A percentile compares a stretch with the other conserved stretches of the same genome.
Evolutionary conservation across 768 basidiomycete genomes (phyloP).

Genomic region (Roridomyces roridus): DNA sequence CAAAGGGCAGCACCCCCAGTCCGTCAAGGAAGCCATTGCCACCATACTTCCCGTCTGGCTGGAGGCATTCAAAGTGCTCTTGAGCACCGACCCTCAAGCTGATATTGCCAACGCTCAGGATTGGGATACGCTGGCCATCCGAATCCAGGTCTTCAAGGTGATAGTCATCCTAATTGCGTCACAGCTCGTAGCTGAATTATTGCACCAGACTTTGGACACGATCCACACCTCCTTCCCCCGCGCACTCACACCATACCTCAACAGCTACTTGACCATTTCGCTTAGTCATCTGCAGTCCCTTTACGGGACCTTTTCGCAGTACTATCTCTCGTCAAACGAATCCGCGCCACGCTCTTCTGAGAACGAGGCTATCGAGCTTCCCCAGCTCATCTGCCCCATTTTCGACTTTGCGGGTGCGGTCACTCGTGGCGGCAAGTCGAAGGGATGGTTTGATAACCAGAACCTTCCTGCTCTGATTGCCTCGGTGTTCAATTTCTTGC

Average conservation of each 20-base stretch:
- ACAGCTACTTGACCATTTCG: constrained; percentile 62
- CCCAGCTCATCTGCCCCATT: constrained; percentile 78
- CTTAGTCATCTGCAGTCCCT: constrained; percentile 65
- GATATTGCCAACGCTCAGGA: constrained; percentile 64
- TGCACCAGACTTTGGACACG: constrained; percentile 74
- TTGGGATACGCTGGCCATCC: constrained; percentile 85
- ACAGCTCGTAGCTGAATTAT: not conserved
- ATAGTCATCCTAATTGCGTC: constrained; percentile 14
- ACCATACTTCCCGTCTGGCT: constrained; percentile 90
- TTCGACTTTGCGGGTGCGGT: constrained; percentile 80
- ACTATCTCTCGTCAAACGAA: constrained; percentile 64
- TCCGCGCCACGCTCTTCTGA: constrained; percentile 71
- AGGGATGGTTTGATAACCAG: constrained; percentile 63
- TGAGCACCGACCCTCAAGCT: constrained; percentile 64
- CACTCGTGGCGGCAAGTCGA: constrained; percentile 67
- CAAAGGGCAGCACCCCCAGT: constrained; percentile 88
- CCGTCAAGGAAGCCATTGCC: constrained; percentile 82
- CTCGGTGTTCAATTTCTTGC: constrained; percentile 70
- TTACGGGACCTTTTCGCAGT: constrained; percentile 64
- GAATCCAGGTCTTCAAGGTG: constrained; percentile 88
- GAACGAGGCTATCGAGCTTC: constrained; percentile 77
- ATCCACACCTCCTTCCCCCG: constrained; percentile 86
- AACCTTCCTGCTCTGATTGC: constrained; percentile 59
- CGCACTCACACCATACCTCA: constrained; percentile 66
- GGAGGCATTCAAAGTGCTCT: constrained; percentile 83